A percentile compares a stretch with the other conserved stretches of the same genome.
Evolutionary conservation across 768 basidiomycete genomes (phyloP).

Genomic region (Kockovaella imperatae): DNA sequence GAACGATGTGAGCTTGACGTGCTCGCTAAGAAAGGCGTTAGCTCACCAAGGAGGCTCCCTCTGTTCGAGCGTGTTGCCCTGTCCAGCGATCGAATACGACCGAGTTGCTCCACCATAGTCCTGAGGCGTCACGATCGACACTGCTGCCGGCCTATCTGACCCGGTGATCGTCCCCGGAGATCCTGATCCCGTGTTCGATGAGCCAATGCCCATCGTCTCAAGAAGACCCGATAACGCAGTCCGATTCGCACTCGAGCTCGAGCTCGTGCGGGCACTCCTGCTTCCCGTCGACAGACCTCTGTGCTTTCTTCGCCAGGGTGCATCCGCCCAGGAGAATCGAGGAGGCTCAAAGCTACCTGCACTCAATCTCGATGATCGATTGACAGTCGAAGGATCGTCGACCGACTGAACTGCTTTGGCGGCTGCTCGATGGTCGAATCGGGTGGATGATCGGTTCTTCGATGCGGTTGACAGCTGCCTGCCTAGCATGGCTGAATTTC

Average conservation of each 20-base stretch:
- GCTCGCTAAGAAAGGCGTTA: too few relatives aligned
- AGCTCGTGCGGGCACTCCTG: conserved; percentile 9
- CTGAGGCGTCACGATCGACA: background rate
- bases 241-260: conserved; percentile 21
- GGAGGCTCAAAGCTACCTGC: too few relatives aligned
- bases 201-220: conserved; percentile 25
- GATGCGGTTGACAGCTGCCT: conserved; percentile 1
- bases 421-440: conserved; percentile 18
- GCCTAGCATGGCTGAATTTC: background rate
- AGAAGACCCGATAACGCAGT: conserved; percentile 30
- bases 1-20: conserved; percentile 2
- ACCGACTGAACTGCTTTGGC: conserved; percentile 24
- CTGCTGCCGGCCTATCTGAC: too few relatives aligned
- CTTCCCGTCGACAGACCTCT: conserved; percentile 13
- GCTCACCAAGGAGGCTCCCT: too few relatives aligned
- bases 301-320: background rate
- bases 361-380: too few relatives aligned
- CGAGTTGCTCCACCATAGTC: background rate
- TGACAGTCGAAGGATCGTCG: conserved; percentile 7
- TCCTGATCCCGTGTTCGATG: background rate
- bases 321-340: too few relatives aligned
- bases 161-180: too few relatives aligned
- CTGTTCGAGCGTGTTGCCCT: background rate
- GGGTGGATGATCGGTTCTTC: conserved; percentile 13
- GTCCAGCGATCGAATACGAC: background rate